Evolutionary conservation across 2,329 filamentous ascomycete genomes (phyloP).

Genomic region (Pseudogymnoascus pannorum): DNA sequence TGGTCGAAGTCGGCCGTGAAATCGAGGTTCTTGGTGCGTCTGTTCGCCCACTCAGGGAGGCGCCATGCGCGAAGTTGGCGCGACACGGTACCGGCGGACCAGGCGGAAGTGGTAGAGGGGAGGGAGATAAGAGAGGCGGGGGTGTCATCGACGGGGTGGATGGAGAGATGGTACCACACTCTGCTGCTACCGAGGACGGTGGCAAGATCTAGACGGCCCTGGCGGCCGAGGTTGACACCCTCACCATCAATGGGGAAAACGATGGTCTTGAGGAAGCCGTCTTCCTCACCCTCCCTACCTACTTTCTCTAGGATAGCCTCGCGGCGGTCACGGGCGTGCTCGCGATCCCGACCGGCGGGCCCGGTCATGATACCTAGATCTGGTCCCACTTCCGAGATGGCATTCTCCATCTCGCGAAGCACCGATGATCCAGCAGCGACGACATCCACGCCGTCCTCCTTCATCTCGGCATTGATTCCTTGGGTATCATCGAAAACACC

Average conservation of each 20-base stretch:
- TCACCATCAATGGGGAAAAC: slow-evolving; percentile 71
- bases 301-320: slow-evolving; percentile 82
- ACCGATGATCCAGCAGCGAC: slow-evolving; percentile 70
- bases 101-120: slow-evolving; percentile 67
- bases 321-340: slow-evolving; percentile 72
- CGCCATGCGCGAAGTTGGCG: slow-evolving; percentile 90
- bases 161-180: slow-evolving; percentile 87
- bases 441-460: slow-evolving; percentile 82
- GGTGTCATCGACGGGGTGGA: slow-evolving; percentile 85
- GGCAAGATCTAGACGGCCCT: slow-evolving; percentile 71
- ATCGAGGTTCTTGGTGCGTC: slow-evolving; percentile 81
- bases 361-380: slow-evolving; percentile 71
- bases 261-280: slow-evolving; percentile 73
- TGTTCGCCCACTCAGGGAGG: slow-evolving; percentile 92
- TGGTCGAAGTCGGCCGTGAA: slow-evolving; percentile 96
- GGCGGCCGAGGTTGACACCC: slow-evolving; percentile 72
- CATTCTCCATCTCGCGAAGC: slow-evolving; percentile 77
- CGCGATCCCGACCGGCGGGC: slow-evolving; percentile 61
- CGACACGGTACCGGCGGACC: slow-evolving; percentile 90
- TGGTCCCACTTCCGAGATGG: slow-evolving; percentile 66
- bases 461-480: slow-evolving; percentile 97
- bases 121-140: slow-evolving; percentile 68
- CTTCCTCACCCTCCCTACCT: slow-evolving; percentile 70
- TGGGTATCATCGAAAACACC: slow-evolving; percentile 87
- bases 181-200: slow-evolving; percentile 72